Conservation (phyloP, 2,329 filamentous ascomycete genomes). For the Aureobasidium sp. region DNA sequence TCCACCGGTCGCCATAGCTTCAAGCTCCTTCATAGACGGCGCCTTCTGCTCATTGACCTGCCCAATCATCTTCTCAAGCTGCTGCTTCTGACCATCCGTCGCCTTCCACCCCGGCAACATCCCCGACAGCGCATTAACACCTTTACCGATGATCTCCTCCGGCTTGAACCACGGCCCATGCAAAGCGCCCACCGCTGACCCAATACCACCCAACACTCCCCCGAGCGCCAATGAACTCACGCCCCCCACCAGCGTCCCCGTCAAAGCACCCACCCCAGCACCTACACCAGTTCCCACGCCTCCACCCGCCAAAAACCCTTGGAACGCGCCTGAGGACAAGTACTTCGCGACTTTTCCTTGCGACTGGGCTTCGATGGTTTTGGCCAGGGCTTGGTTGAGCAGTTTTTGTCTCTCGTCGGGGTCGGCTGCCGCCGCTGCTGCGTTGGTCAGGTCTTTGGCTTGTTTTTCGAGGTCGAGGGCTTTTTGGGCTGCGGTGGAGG, state of each 20-base stretch:
- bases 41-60: not conserved
- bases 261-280: conserved; percentile 24
- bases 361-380: conserved; percentile 26
- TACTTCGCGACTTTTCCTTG: conserved; percentile 30
- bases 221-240: conserved; percentile 18
- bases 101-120: not conserved
- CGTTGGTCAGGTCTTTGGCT: conserved; percentile 24
- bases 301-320: conserved; percentile 26
- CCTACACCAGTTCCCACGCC: conserved; percentile 26
- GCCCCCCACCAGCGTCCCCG: conserved; percentile 27
- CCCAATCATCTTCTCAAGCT: not conserved
- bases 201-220: not conserved
- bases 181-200: not conserved
- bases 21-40: not conserved
- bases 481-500: conserved; percentile 23
- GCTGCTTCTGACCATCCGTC: not conserved
- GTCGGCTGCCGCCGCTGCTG: conserved; percentile 26
- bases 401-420: conserved; percentile 28
- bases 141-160: not conserved
- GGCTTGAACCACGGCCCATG: not conserved
- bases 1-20: not conserved
- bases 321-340: conserved; percentile 25
- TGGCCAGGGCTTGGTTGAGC: conserved; percentile 26
- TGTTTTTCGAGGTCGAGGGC: conserved; percentile 23
- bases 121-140: not conserved